Percentiles rank a stretch among this genome's conserved stretches.
phyloP scores from a whole-genome alignment of 176 grass and related monocot genomes.

The Hyparrhenia diplandra region DNA sequence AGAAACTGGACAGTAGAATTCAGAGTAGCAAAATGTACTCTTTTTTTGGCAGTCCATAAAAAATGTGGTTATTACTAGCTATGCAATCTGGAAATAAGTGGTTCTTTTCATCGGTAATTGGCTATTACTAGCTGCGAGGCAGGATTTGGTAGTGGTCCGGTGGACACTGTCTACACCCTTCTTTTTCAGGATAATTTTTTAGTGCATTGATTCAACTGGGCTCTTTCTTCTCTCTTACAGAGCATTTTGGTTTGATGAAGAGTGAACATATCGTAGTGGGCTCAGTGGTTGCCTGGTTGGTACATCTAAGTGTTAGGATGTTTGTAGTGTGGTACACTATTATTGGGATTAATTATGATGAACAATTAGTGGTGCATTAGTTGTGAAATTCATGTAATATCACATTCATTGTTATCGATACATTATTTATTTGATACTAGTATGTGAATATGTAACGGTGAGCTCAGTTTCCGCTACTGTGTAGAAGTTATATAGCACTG shows the following conservation, averaged over 20 bases:
- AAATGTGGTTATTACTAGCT: slow-evolving; percentile 2
- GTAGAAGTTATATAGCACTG: background rate
- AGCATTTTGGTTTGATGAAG: slow-evolving; percentile 17
- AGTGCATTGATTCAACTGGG: background rate
- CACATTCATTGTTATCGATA: too few species aligned
- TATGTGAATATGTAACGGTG: background rate
- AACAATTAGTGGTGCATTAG: background rate
- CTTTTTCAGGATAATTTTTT: background rate
- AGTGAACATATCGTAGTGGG: background rate
- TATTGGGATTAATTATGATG: background rate
- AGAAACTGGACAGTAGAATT: background rate
- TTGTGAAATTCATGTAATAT: slow-evolving; percentile 4
- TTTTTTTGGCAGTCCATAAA: background rate
- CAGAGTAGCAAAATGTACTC: background rate
- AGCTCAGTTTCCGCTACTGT: background rate
- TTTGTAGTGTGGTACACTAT: background rate
- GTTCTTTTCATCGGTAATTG: background rate
- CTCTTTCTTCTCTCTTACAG: background rate
- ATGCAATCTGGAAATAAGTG: background rate
- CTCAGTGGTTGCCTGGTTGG: slow-evolving; percentile 13
- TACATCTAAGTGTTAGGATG: background rate
- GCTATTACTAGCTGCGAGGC: too few species aligned
- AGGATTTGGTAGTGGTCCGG: background rate
- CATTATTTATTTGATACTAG: background rate
- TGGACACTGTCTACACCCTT: background rate